Evolutionary conservation across 345 rosid species (phyloP).

Genomic region (Durio zibethinus): DNA sequence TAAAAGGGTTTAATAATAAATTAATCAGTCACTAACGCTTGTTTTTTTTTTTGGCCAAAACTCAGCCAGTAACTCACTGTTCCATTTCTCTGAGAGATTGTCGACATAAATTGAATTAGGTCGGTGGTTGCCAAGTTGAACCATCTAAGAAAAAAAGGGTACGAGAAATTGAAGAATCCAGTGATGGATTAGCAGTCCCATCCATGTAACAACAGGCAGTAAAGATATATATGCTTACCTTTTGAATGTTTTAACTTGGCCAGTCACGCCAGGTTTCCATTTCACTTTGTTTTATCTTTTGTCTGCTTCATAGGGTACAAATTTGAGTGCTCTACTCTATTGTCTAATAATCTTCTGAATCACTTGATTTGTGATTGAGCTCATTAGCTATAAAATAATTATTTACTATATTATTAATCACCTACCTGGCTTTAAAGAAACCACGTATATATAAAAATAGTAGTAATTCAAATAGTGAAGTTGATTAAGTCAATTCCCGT

Average conservation of each 20-base stretch:
- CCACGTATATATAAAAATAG: not conserved
- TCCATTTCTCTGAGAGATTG: not conserved
- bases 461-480: too few species aligned
- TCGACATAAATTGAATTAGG: not conserved
- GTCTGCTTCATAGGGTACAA: conserved; percentile 18
- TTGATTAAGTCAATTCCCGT: too few species aligned
- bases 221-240: conserved; percentile 5
- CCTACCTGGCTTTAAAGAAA: not conserved
- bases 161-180: not conserved
- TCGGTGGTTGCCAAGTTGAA: not conserved
- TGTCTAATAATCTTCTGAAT: not conserved
- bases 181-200: not conserved
- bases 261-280: not conserved
- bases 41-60: too few species aligned
- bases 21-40: too few species aligned
- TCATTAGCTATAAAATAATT: not conserved
- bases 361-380: not conserved
- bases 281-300: conserved; percentile 7
- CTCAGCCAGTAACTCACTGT: not conserved
- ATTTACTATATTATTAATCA: not conserved
- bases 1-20: too few species aligned
- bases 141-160: not conserved
- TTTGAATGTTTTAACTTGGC: not conserved
- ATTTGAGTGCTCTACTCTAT: not conserved
- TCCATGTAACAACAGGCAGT: not conserved